Percentiles rank a stretch among this genome's conserved stretches.
These are phyloP conservation scores for Salix caprea DNA, from an alignment of 345 rosid species.

Conservation along the genomic window DNA sequence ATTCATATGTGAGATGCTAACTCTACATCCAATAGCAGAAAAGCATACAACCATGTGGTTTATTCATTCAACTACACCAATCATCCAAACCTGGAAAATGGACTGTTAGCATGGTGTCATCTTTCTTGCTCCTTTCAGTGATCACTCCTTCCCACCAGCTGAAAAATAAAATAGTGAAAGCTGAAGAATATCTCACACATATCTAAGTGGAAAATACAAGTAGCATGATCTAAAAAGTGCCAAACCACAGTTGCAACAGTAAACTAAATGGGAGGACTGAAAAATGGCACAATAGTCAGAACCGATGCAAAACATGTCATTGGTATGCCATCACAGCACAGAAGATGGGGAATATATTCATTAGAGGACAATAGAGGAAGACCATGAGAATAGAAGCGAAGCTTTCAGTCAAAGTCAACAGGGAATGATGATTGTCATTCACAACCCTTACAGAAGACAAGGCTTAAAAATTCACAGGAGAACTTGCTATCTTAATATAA, in stretches of 20 bases:
- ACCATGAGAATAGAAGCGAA: too few species aligned
- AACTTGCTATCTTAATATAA: background rate
- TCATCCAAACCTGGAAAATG: constrained; percentile 64
- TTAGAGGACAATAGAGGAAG: background rate
- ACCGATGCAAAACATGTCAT: background rate
- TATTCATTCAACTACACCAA: background rate
- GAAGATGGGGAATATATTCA: background rate
- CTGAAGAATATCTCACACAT: background rate
- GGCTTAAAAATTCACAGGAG: background rate
- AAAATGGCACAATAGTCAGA: background rate
- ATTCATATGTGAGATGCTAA: constrained; percentile 1
- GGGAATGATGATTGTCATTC: too few species aligned
- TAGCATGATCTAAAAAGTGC: background rate
- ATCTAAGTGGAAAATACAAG: background rate
- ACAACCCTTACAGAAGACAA: background rate
- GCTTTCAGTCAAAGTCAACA: too few species aligned
- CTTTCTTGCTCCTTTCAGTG: constrained; percentile 75
- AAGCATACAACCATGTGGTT: background rate
- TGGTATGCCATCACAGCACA: background rate
- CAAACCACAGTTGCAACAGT: background rate
- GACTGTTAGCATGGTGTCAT: constrained; percentile 59
- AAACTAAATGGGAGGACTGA: background rate
- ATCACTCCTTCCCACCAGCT: constrained; percentile 98
- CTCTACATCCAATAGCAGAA: background rate
- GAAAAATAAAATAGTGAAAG: constrained; percentile 21